Conservation (phyloP, 1,284 basidiomycete species). For the Trametes hirsuta region DNA sequence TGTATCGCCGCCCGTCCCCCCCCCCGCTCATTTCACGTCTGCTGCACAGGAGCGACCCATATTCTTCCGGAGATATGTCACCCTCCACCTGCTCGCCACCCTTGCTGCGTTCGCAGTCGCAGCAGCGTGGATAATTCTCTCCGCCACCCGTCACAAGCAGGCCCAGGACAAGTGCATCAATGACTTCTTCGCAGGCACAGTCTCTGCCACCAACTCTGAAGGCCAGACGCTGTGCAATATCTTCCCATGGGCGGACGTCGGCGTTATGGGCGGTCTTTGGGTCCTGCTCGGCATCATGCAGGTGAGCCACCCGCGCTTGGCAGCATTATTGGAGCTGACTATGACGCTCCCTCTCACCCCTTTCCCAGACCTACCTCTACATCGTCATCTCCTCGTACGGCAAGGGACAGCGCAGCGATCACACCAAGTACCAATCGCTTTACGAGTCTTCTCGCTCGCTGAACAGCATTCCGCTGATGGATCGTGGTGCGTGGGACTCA, state of each 20-base stretch:
- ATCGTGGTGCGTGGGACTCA: conserved; percentile 73
- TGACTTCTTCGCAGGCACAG: conserved; percentile 54
- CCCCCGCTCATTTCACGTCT: background rate
- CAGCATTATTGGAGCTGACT: conserved; percentile 8
- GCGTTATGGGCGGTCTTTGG: conserved; percentile 88
- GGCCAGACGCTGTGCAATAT: conserved; percentile 79
- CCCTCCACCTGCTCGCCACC: conserved; percentile 63
- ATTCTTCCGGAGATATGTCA: conserved; percentile 76
- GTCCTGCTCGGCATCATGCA: conserved; percentile 76
- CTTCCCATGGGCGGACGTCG: conserved; percentile 91
- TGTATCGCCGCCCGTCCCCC: background rate
- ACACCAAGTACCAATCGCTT: conserved; percentile 75
- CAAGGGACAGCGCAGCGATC: conserved; percentile 74
- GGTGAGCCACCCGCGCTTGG: conserved; percentile 41
- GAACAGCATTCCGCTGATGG: conserved; percentile 65
- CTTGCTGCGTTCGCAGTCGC: conserved; percentile 72
- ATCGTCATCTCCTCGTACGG: conserved; percentile 77
- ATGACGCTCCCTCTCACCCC: background rate
- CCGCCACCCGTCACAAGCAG: conserved; percentile 71
- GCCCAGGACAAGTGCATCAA: conserved; percentile 70
- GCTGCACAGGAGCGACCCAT: conserved; percentile 71
- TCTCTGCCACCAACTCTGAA: conserved; percentile 49
- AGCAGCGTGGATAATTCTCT: conserved; percentile 81
- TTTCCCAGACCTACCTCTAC: conserved; percentile 65
- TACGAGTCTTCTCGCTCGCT: conserved; percentile 68